phyloP scores from a whole-genome alignment of 73 alveolate genomes.

The Paramecium pentaurelia region DNA sequence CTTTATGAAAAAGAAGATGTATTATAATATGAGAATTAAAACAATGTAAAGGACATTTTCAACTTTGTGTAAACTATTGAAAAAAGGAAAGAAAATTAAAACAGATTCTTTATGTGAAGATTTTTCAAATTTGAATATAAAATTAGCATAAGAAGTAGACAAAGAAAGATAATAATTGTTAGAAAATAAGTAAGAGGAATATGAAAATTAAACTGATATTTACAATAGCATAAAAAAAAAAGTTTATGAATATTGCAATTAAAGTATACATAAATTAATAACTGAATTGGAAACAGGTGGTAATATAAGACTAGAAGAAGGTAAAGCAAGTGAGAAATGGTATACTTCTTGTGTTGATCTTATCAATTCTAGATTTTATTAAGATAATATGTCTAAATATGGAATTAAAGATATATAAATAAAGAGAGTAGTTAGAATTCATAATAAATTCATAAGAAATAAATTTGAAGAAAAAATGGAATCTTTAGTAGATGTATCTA shows the following conservation, averaged over 20 bases:
- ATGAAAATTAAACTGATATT: neutral
- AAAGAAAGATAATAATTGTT: constrained; percentile 45
- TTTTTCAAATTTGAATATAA: constrained; percentile 22
- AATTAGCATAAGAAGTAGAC: constrained; percentile 34
- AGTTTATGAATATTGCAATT: constrained; percentile 37
- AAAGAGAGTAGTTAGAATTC: constrained; percentile 75
- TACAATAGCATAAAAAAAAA: constrained; percentile 46
- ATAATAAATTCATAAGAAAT: constrained; percentile 72
- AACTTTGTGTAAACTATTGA: constrained; percentile 61
- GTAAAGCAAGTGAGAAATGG: constrained; percentile 75
- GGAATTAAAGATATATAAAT: constrained; percentile 60
- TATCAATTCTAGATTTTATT: constrained; percentile 61
- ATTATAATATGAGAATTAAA: constrained; percentile 85
- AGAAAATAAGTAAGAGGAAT: constrained; percentile 55
- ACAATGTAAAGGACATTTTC: constrained; percentile 74
- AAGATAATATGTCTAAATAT: constrained; percentile 56
- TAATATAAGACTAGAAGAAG: constrained; percentile 79
- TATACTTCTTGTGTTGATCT: constrained; percentile 72
- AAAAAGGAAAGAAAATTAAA: constrained; percentile 65
- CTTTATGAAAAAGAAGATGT: constrained; percentile 82
- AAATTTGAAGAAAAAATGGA: constrained; percentile 78
- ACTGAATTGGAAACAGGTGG: constrained; percentile 93
- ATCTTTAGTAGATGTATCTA: constrained; percentile 72
- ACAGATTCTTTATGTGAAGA: constrained; percentile 57
- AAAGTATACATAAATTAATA: constrained; percentile 64